These are phyloP conservation scores for Candida glaebosa DNA, from an alignment of 805 yeast genomes.

Conservation along the genomic window DNA sequence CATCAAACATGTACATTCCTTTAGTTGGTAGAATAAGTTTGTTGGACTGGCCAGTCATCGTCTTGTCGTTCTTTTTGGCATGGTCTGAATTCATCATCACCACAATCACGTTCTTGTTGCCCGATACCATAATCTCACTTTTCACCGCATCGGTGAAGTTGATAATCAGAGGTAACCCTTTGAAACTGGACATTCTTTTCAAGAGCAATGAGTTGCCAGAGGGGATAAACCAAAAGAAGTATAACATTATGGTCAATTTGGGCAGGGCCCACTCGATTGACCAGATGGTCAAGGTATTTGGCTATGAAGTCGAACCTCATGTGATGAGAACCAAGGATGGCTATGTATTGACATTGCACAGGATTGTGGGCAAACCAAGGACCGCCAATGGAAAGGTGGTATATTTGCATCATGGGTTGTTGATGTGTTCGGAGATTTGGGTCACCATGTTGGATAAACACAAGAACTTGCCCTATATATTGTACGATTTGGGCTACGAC, in stretches of 20 bases:
- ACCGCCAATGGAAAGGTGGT: conserved; percentile 44
- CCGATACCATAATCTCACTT: conserved; percentile 35
- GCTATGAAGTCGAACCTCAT: conserved; percentile 71
- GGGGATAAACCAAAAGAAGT: conserved; percentile 14
- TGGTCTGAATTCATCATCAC: conserved; percentile 49
- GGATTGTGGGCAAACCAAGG: conserved; percentile 35
- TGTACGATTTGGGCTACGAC: conserved; percentile 82
- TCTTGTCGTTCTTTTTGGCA: conserved; percentile 42
- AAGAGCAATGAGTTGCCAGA: conserved; percentile 1
- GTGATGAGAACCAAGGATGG: conserved; percentile 75
- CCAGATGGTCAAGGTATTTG: conserved; percentile 65
- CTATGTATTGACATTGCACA: conserved; percentile 70
- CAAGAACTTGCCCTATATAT: conserved; percentile 61
- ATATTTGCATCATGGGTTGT: conserved; percentile 86
- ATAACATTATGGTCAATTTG: conserved; percentile 33
- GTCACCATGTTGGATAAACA: conserved; percentile 39
- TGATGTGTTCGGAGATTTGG: conserved; percentile 87
- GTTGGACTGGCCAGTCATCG: conserved; percentile 48
- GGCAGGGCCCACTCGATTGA: conserved; percentile 52
- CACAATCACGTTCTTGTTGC: conserved; percentile 43
- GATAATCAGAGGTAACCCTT: conserved; percentile 16
- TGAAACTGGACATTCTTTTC: background rate
- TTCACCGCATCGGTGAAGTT: conserved; percentile 28
- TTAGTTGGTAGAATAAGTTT: conserved; percentile 45
- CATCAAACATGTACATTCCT: conserved; percentile 33